These are phyloP conservation scores for Plantago coronopus DNA, from an alignment of 305 asterid genomes.

Conservation along the genomic window DNA sequence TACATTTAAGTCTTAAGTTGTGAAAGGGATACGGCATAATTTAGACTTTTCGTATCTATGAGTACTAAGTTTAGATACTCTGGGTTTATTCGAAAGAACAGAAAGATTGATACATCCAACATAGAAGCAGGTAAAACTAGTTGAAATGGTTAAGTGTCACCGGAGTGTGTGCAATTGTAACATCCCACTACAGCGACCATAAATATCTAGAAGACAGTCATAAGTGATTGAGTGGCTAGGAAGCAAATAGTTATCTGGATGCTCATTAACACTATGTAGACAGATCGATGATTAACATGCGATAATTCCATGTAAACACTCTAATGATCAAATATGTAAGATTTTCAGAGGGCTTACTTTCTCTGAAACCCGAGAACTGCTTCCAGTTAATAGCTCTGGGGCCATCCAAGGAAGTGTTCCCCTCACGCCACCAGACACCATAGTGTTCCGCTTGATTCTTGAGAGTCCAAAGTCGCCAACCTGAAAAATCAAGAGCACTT, in stretches of 20 bases:
- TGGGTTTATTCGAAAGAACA: not conserved
- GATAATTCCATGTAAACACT: not conserved
- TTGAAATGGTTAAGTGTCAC: no score
- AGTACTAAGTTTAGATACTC: not conserved
- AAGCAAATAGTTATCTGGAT: no score
- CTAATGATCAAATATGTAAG: not conserved
- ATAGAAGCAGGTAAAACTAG: no score
- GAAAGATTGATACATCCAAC: no score
- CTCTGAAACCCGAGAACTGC: conserved; percentile 68
- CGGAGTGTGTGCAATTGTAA: no score
- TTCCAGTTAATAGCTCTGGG: conserved; percentile 77
- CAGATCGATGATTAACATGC: no score
- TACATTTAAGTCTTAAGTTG: not conserved
- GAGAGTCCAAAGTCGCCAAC: conserved; percentile 89
- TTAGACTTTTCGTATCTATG: not conserved
- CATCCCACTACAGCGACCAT: no score
- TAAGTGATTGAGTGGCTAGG: no score
- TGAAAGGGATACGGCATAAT: not conserved
- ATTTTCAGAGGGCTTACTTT: conserved; percentile 40
- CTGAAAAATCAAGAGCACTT: conserved; percentile 27
- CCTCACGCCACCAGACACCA: conserved; percentile 82
- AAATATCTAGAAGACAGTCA: no score
- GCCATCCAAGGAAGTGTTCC: conserved; percentile 99
- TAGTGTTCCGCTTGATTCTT: conserved; percentile 69
- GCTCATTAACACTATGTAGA: no score